These are phyloP conservation scores for Ophiostoma sp. DNA, from an alignment of 2,329 filamentous ascomycete genomes.

Conservation along the genomic window DNA sequence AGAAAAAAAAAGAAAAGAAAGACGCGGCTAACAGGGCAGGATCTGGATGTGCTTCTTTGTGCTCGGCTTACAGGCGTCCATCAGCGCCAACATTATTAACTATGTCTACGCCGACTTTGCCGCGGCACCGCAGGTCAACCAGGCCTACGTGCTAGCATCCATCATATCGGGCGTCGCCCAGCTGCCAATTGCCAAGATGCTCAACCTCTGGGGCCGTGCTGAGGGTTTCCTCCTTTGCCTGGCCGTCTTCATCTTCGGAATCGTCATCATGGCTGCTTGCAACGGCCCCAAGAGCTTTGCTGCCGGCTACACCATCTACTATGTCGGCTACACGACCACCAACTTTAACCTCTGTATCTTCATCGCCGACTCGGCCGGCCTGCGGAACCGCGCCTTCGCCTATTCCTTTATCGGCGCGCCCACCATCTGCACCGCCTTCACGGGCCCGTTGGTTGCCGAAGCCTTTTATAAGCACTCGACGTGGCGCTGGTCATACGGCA, in stretches of 20 bases:
- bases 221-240: constrained; percentile 55
- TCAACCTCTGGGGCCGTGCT: constrained; percentile 62
- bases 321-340: constrained; percentile 47
- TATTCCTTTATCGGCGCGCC: constrained; percentile 60
- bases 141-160: constrained; percentile 50
- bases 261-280: constrained; percentile 62
- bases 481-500: constrained; percentile 64
- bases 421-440: constrained; percentile 60
- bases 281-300: constrained; percentile 55
- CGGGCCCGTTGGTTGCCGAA: constrained; percentile 53
- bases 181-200: constrained; percentile 61
- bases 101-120: constrained; percentile 48
- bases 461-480: constrained; percentile 46
- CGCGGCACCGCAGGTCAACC: constrained; percentile 49
- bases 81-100: constrained; percentile 39
- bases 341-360: constrained; percentile 50
- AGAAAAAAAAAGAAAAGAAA: too few species aligned
- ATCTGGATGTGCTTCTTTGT: constrained; percentile 41
- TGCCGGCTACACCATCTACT: constrained; percentile 61
- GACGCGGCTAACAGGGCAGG: constrained; percentile 29
- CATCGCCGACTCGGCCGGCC: constrained; percentile 60
- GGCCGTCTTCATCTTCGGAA: constrained; percentile 44
- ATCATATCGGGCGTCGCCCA: constrained; percentile 57
- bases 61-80: constrained; percentile 36
- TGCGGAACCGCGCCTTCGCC: constrained; percentile 61